phyloP scores from a whole-genome alignment of 2,329 filamentous ascomycete species.

The Fusarium mangiferae region DNA sequence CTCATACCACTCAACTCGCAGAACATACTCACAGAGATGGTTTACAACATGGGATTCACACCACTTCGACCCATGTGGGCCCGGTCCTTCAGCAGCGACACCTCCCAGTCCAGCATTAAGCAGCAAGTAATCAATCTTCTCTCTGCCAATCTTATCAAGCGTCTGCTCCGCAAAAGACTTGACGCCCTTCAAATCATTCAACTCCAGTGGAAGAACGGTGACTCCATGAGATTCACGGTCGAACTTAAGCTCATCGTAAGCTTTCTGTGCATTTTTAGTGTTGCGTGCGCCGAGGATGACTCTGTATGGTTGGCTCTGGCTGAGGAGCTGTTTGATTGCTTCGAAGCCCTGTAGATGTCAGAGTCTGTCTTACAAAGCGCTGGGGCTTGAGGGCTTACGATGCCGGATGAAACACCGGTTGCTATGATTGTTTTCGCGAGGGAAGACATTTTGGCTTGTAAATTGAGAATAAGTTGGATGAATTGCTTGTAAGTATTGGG shows the following conservation, averaged over 20 bases:
- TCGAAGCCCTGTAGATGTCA: slow-evolving; percentile 58
- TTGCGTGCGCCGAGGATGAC: slow-evolving; percentile 63
- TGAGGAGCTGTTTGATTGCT: slow-evolving; percentile 61
- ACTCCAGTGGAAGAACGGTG: slow-evolving; percentile 60
- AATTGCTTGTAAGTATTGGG: neutral
- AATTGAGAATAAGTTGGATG: neutral
- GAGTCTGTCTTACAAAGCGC: neutral
- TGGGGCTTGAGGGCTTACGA: slow-evolving; percentile 50
- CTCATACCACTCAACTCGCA: neutral
- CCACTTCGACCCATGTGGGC: slow-evolving; percentile 58
- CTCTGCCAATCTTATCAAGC: slow-evolving; percentile 53
- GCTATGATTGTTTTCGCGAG: slow-evolving; percentile 61
- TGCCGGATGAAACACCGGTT: slow-evolving; percentile 60
- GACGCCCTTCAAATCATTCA: slow-evolving; percentile 57
- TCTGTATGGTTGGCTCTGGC: slow-evolving; percentile 56
- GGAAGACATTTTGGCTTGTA: slow-evolving; percentile 46
- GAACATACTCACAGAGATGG: slow-evolving; percentile 56
- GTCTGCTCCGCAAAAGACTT: slow-evolving; percentile 58
- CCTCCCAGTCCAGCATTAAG: slow-evolving; percentile 60
- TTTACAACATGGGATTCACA: slow-evolving; percentile 63
- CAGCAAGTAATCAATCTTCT: slow-evolving; percentile 59
- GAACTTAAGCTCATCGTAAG: slow-evolving; percentile 55
- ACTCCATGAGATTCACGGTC: slow-evolving; percentile 54
- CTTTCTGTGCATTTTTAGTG: slow-evolving; percentile 52
- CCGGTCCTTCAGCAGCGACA: slow-evolving; percentile 49